These are phyloP conservation scores for Furcasterigmium furcatum DNA, from an alignment of 2,329 filamentous ascomycete species.

Conservation along the genomic window DNA sequence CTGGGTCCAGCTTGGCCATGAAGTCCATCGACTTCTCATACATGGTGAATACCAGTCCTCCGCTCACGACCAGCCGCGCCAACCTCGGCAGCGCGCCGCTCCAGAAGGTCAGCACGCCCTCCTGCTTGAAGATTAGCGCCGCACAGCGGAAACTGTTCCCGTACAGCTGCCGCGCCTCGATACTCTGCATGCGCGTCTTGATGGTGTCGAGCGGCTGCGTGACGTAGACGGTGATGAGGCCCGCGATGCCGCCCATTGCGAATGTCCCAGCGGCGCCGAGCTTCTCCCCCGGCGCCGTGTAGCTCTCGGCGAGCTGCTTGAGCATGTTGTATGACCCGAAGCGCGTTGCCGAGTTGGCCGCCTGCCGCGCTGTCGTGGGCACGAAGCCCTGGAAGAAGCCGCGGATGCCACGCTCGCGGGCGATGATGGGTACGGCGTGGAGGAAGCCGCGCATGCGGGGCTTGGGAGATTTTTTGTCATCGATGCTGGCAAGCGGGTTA, in stretches of 20 bases:
- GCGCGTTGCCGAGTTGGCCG: constrained; percentile 87
- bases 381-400: constrained; percentile 98
- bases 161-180: constrained; percentile 77
- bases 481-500: constrained; percentile 60
- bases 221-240: constrained; percentile 83
- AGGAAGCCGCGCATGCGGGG: constrained; percentile 90
- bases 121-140: constrained; percentile 78
- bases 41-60: constrained; percentile 97
- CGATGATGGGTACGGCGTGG: constrained; percentile 84
- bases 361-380: constrained; percentile 90
- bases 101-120: constrained; percentile 90
- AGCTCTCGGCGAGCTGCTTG: constrained; percentile 87
- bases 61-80: constrained; percentile 81
- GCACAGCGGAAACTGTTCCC: constrained; percentile 87
- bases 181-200: constrained; percentile 97
- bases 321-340: constrained; percentile 90
- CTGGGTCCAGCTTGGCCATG: constrained; percentile 76
- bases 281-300: constrained; percentile 93
- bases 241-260: constrained; percentile 83
- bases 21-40: constrained; percentile 96
- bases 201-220: constrained; percentile 82
- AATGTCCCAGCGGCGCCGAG: constrained; percentile 86
- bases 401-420: constrained; percentile 78
- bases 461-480: constrained; percentile 83
- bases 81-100: constrained; percentile 85